These are phyloP conservation scores for Teratosphaeria zuluensis DNA, from an alignment of 2,329 filamentous ascomycete species.

Conservation along the genomic window DNA sequence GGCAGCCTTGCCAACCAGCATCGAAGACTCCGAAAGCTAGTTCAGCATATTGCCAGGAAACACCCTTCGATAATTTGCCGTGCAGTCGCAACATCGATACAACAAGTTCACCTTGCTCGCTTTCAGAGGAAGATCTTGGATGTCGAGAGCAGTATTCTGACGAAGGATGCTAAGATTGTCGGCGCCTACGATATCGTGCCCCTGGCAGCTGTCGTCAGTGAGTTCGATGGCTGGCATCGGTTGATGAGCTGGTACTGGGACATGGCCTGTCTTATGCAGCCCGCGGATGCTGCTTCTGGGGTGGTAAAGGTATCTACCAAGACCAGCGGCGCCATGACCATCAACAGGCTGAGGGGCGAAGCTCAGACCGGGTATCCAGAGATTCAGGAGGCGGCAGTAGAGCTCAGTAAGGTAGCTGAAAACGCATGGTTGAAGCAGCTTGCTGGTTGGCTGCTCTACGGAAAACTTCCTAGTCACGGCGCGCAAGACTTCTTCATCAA, in stretches of 20 bases:
- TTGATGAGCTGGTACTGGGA: slow-evolving; percentile 79
- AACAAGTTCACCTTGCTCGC: slow-evolving; percentile 60
- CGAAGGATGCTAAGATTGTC: slow-evolving; percentile 66
- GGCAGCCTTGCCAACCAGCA: slow-evolving; percentile 72
- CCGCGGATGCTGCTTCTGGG: slow-evolving; percentile 9
- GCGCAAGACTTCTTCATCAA: slow-evolving; percentile 77
- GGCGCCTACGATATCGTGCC: slow-evolving; percentile 92
- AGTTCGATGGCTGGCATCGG: slow-evolving; percentile 81
- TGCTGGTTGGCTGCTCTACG: slow-evolving; percentile 84
- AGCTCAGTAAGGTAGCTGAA: slow-evolving; percentile 69
- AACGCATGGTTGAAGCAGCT: slow-evolving; percentile 85
- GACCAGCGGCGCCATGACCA: slow-evolving; percentile 49
- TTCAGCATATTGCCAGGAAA: slow-evolving; percentile 55
- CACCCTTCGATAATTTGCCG: slow-evolving; percentile 79
- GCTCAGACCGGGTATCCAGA: slow-evolving; percentile 82
- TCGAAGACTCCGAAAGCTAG: slow-evolving; percentile 57
- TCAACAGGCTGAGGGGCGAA: slow-evolving; percentile 66
- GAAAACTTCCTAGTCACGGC: slow-evolving; percentile 67
- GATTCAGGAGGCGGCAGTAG: slow-evolving; percentile 65
- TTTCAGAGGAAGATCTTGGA: slow-evolving; percentile 80
- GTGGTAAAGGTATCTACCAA: not conserved
- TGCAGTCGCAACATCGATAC: slow-evolving; percentile 71
- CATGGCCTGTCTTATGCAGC: slow-evolving; percentile 58
- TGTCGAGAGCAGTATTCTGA: slow-evolving; percentile 70
- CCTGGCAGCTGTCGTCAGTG: slow-evolving; percentile 69